These are phyloP conservation scores for Pseudocercospora macadamiae DNA, from an alignment of 2,329 filamentous ascomycete species.

Conservation along the genomic window DNA sequence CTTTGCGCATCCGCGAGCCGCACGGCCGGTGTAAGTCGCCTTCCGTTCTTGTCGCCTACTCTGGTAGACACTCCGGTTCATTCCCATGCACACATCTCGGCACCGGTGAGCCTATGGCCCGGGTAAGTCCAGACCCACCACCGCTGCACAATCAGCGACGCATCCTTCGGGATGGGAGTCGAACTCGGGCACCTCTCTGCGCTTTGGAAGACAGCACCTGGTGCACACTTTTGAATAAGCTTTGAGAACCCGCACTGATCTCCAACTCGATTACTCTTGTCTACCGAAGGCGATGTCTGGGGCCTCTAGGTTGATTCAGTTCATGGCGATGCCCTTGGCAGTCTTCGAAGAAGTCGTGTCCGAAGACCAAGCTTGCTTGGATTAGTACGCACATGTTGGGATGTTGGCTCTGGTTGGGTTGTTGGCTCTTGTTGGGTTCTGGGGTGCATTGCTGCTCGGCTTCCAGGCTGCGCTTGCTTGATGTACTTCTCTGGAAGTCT, in stretches of 20 bases:
- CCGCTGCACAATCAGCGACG: slow-evolving; percentile 6
- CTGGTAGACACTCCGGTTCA: neutral
- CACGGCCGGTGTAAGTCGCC: slow-evolving; percentile 13
- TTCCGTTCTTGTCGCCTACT: neutral
- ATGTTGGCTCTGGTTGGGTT: neutral
- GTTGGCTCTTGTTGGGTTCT: neutral
- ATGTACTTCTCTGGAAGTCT: slow-evolving; percentile 13
- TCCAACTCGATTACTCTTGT: neutral
- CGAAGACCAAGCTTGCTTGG: slow-evolving; percentile 5
- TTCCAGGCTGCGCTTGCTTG: slow-evolving; percentile 14
- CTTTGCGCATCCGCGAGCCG: slow-evolving; percentile 13
- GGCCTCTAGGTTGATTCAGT: neutral
- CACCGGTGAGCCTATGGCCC: neutral
- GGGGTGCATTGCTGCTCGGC: neutral
- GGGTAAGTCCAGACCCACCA: neutral
- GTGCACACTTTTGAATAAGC: neutral
- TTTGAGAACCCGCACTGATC: neutral
- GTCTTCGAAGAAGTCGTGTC: no score
- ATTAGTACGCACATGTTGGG: neutral
- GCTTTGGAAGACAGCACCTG: neutral
- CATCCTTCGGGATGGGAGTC: slow-evolving; percentile 2
- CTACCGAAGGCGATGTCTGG: neutral
- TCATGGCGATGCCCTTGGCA: slow-evolving; percentile 1
- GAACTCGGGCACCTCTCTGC: slow-evolving; percentile 1
- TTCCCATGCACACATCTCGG: neutral